phyloP scores from a whole-genome alignment of 129 eudicot species.

The Arctium minus region DNA sequence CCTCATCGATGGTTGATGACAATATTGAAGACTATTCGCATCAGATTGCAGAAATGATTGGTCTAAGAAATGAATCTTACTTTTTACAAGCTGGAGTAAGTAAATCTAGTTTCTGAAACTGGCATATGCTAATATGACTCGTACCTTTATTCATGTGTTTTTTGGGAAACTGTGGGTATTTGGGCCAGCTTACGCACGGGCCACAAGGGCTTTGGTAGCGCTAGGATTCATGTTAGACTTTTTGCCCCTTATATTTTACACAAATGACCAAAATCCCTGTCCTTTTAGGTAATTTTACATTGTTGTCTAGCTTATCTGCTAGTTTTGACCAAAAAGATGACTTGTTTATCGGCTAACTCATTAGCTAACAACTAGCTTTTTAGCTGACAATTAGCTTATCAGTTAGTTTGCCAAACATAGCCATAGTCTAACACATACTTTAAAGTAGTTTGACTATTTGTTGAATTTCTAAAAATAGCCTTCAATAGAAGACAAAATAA shows the following conservation, averaged over 20 bases:
- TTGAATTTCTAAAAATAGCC: neutral
- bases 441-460: neutral
- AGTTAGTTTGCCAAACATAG: neutral
- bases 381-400: neutral
- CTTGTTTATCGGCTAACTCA: neutral
- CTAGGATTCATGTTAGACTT: neutral
- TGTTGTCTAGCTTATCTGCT: neutral
- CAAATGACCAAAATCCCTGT: neutral
- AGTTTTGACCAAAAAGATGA: too few species aligned
- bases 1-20: conserved; percentile 72
- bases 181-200: neutral
- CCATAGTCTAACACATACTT: neutral
- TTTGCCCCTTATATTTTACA: neutral
- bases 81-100: conserved; percentile 90
- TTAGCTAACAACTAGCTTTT: too few species aligned
- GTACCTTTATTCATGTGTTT: neutral
- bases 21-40: conserved; percentile 88
- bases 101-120: conserved; percentile 7
- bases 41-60: conserved; percentile 98
- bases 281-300: neutral
- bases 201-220: neutral
- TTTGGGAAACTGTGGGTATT: neutral
- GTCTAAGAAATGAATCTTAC: conserved; percentile 85
- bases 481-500: neutral
- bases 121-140: neutral